phyloP scores from a whole-genome alignment of 805 yeast species.

The Saturnispora kantuleensis region DNA sequence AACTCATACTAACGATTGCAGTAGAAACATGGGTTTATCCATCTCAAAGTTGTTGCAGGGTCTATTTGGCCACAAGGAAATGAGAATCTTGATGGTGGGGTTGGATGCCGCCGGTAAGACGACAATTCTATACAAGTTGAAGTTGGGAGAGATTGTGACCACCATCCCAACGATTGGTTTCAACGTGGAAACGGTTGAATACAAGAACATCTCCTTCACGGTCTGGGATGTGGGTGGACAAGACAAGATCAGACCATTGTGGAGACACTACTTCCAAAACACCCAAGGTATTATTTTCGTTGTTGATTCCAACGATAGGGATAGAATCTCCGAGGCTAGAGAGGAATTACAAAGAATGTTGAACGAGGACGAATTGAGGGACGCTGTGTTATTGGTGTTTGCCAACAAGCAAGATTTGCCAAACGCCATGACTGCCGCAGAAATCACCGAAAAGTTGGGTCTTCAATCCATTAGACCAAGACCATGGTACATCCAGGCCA shows the following conservation, averaged over 20 bases:
- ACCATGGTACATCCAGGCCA: slow-evolving; percentile 98
- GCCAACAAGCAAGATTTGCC: slow-evolving; percentile 99
- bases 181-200: slow-evolving; percentile 95
- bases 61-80: slow-evolving; percentile 95
- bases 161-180: slow-evolving; percentile 96
- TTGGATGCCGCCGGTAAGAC: slow-evolving; percentile 98
- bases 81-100: slow-evolving; percentile 98
- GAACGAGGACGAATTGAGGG: slow-evolving; percentile 96
- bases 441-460: slow-evolving; percentile 93
- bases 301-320: slow-evolving; percentile 96
- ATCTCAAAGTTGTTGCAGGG: slow-evolving; percentile 89
- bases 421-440: slow-evolving; percentile 98
- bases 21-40: slow-evolving; percentile 74
- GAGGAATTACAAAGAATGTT: slow-evolving; percentile 97
- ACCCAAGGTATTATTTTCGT: slow-evolving; percentile 98
- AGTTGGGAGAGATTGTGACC: slow-evolving; percentile 91
- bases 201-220: slow-evolving; percentile 91
- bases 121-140: slow-evolving; percentile 88
- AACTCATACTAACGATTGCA: not conserved
- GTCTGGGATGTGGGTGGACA: slow-evolving; percentile 99
- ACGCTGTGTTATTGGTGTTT: slow-evolving; percentile 87
- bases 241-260: slow-evolving; percentile 95
- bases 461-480: slow-evolving; percentile 96
- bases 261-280: slow-evolving; percentile 99
- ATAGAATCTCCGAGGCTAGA: slow-evolving; percentile 95